Percentiles rank a stretch among this genome's conserved stretches.
phyloP scores from a whole-genome alignment of 306 rosid species.

The Cajanus cajan region DNA sequence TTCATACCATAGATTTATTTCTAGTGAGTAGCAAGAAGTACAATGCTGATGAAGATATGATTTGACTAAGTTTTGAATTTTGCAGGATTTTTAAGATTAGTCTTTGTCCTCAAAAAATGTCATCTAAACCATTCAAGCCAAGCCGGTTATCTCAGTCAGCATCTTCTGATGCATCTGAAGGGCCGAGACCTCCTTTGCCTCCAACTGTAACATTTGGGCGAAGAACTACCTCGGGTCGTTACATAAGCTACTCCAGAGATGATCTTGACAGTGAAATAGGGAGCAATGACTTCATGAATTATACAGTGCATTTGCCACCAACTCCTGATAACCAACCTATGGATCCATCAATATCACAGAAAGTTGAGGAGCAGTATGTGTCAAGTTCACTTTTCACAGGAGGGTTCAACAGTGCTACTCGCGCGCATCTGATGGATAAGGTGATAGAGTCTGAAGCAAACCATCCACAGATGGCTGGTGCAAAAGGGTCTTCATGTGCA shows the following conservation, averaged over 20 bases:
- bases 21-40: no score
- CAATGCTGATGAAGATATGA: slow-evolving; percentile 30
- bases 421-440: slow-evolving; percentile 95
- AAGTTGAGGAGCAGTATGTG: slow-evolving; percentile 93
- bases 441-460: slow-evolving; percentile 82
- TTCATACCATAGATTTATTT: neutral
- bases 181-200: slow-evolving; percentile 69
- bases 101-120: slow-evolving; percentile 44
- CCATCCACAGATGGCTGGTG: slow-evolving; percentile 99
- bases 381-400: slow-evolving; percentile 89
- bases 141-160: slow-evolving; percentile 63
- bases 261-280: slow-evolving; percentile 93
- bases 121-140: slow-evolving; percentile 59
- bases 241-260: slow-evolving; percentile 84
- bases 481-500: slow-evolving; percentile 84
- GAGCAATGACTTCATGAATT: slow-evolving; percentile 69
- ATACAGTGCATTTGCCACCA: slow-evolving; percentile 85
- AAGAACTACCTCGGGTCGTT: slow-evolving; percentile 87
- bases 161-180: slow-evolving; percentile 60
- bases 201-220: slow-evolving; percentile 78
- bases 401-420: slow-evolving; percentile 81
- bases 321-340: slow-evolving; percentile 98
- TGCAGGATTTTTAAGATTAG: slow-evolving; percentile 30
- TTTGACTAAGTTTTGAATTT: slow-evolving; percentile 27
- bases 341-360: slow-evolving; percentile 82